phyloP scores from a whole-genome alignment of 192 early-diverging fungal genomes.

The Lunasporangiospora selenospora region DNA sequence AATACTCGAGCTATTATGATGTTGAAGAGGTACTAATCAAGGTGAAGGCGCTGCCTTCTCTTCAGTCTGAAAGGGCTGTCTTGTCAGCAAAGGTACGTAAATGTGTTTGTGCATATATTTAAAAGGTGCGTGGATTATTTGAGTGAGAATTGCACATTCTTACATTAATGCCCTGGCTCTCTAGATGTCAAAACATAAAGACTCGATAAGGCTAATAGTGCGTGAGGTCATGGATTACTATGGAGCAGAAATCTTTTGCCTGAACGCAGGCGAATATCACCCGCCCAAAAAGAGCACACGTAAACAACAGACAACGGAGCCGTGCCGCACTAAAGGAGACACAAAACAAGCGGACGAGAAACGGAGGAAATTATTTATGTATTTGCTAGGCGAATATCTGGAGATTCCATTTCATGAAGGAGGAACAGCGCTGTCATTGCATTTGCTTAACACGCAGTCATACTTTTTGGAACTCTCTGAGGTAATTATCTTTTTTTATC shows the following conservation, averaged over 20 bases:
- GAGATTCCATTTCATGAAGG: constrained; percentile 50
- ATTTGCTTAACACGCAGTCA: constrained; percentile 59
- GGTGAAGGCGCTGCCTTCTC: constrained; percentile 23
- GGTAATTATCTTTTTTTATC: constrained; percentile 33
- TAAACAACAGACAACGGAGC: constrained; percentile 6
- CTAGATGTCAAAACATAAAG: constrained; percentile 52
- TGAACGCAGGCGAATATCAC: constrained; percentile 53
- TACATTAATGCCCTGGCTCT: background rate
- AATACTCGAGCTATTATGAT: constrained; percentile 45
- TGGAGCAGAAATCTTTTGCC: constrained; percentile 61
- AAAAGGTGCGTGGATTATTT: background rate
- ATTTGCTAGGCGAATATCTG: constrained; percentile 58
- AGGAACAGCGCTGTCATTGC: constrained; percentile 6
- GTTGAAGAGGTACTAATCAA: constrained; percentile 37
- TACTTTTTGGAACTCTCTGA: constrained; percentile 57
- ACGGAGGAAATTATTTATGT: constrained; percentile 51
- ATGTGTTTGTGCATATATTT: no score
- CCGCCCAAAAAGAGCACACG: constrained; percentile 8
- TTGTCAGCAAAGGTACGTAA: constrained; percentile 60
- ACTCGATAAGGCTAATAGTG: constrained; percentile 54
- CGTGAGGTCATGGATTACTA: constrained; percentile 57
- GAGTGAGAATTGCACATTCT: background rate
- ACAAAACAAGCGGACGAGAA: constrained; percentile 5
- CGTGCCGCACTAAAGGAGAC: background rate
- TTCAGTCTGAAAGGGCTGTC: constrained; percentile 56